Percentiles rank a stretch among this genome's conserved stretches.
phyloP scores from a whole-genome alignment of 805 yeast genomes.

The Kodamaea kakaduensis region DNA sequence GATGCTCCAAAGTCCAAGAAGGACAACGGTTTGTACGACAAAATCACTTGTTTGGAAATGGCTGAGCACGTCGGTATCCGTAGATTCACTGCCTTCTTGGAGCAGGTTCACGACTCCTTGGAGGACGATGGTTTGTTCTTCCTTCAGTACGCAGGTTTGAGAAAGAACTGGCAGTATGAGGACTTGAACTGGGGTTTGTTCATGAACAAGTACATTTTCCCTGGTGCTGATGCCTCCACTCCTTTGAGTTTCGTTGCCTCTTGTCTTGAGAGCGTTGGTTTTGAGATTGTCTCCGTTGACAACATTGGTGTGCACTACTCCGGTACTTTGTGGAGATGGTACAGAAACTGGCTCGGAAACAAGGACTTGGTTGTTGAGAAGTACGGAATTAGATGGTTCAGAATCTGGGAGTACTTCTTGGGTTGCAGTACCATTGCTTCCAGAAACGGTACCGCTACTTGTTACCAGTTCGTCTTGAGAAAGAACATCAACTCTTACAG shows the following conservation, averaged over 20 bases:
- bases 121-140: constrained; percentile 89
- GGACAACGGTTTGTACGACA: constrained; percentile 56
- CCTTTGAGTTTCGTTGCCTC: constrained; percentile 82
- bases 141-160: constrained; percentile 84
- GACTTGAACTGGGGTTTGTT: constrained; percentile 92
- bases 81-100: constrained; percentile 68
- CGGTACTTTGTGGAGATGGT: constrained; percentile 90
- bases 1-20: constrained; percentile 71
- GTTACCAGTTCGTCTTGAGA: constrained; percentile 87
- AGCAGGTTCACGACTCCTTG: constrained; percentile 79
- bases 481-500: constrained; percentile 83
- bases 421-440: constrained; percentile 79
- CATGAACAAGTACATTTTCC: constrained; percentile 95
- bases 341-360: constrained; percentile 88
- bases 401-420: constrained; percentile 90
- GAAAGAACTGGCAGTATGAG: constrained; percentile 93
- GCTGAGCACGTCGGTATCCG: constrained; percentile 95
- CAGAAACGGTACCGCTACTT: constrained; percentile 91
- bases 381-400: constrained; percentile 86
- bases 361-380: constrained; percentile 69
- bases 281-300: constrained; percentile 78
- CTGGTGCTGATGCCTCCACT: constrained; percentile 96
- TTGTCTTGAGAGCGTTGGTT: constrained; percentile 76
- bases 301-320: constrained; percentile 92
- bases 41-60: constrained; percentile 90